A percentile compares a stretch with the other conserved stretches of the same genome.
phyloP scores from a whole-genome alignment of 2,329 filamentous ascomycete species.

The Colletotrichum noveboracense region DNA sequence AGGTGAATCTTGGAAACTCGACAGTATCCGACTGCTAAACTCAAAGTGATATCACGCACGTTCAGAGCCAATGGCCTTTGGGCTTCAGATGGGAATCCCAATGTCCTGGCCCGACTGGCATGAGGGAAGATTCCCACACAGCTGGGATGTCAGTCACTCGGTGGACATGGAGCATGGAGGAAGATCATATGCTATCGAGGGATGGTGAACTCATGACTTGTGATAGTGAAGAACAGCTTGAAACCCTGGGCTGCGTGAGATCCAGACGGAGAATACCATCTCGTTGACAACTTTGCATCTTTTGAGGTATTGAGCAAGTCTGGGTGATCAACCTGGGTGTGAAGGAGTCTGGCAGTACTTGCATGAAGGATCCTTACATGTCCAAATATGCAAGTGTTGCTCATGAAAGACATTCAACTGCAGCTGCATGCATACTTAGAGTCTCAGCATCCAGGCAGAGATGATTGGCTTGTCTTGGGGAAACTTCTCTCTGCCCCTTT shows the following conservation, averaged over 20 bases:
- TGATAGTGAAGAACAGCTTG: neutral
- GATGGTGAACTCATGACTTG: neutral
- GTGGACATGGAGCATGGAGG: neutral
- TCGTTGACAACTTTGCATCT: neutral
- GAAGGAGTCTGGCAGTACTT: neutral
- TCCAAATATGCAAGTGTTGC: neutral
- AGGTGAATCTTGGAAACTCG: neutral
- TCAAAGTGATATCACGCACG: neutral
- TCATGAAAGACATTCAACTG: neutral
- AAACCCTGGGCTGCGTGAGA: accelerated
- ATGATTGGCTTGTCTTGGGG: neutral
- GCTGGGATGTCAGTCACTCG: neutral
- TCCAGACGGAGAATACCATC: accelerated
- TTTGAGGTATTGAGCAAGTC: neutral
- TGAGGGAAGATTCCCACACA: neutral
- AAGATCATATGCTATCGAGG: neutral
- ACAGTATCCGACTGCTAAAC: neutral
- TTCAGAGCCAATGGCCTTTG: neutral
- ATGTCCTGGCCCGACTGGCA: neutral
- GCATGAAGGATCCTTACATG: neutral
- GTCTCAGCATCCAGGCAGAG: accelerated
- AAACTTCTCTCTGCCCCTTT: neutral
- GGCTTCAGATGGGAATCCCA: neutral
- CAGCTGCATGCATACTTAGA: neutral
- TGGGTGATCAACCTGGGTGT: neutral